A percentile compares a stretch with the other conserved stretches of the same genome.
These are phyloP conservation scores for Letharia lupina DNA, from an alignment of 495 filamentous ascomycete species.

Conservation along the genomic window DNA sequence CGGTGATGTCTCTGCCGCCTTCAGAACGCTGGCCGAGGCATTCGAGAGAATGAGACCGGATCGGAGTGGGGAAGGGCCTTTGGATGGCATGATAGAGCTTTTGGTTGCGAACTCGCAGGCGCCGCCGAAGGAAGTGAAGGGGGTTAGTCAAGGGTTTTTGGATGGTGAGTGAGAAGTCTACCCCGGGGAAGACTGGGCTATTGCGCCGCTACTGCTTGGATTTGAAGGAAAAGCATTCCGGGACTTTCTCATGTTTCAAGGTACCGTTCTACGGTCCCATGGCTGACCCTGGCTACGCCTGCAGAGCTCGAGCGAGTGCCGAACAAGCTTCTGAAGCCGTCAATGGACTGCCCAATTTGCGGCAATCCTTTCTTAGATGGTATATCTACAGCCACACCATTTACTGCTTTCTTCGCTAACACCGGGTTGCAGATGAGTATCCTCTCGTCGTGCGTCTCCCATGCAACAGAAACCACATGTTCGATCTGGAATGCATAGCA, in stretches of 20 bases:
- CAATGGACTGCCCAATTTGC: conserved; percentile 80
- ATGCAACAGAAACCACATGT: conserved; percentile 71
- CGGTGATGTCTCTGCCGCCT: conserved; percentile 57
- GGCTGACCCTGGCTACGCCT: conserved; percentile 3
- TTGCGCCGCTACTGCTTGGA: neutral
- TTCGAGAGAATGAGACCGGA: conserved; percentile 42
- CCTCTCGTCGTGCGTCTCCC: conserved; percentile 82
- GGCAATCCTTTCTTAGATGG: conserved; percentile 74
- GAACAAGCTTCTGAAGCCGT: conserved; percentile 54
- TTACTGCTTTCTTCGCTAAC: neutral
- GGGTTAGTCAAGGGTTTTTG: conserved; percentile 72
- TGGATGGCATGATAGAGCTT: conserved; percentile 52
- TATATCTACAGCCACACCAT: conserved; percentile 26
- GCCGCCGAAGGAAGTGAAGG: conserved; percentile 60
- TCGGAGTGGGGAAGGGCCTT: conserved; percentile 36
- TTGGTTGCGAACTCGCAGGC: conserved; percentile 55
- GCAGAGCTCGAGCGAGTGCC: conserved; percentile 69
- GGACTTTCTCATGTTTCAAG: neutral
- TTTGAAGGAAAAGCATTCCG: neutral
- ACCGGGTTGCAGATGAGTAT: conserved; percentile 41
- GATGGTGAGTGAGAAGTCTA: conserved; percentile 41
- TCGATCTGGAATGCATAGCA: conserved; percentile 89
- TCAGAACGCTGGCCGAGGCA: conserved; percentile 52
- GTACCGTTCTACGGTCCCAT: neutral
- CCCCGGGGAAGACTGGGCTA: neutral